Conservation (phyloP, 2,329 filamentous ascomycete species). For the Neofusicoccum laricinum region DNA sequence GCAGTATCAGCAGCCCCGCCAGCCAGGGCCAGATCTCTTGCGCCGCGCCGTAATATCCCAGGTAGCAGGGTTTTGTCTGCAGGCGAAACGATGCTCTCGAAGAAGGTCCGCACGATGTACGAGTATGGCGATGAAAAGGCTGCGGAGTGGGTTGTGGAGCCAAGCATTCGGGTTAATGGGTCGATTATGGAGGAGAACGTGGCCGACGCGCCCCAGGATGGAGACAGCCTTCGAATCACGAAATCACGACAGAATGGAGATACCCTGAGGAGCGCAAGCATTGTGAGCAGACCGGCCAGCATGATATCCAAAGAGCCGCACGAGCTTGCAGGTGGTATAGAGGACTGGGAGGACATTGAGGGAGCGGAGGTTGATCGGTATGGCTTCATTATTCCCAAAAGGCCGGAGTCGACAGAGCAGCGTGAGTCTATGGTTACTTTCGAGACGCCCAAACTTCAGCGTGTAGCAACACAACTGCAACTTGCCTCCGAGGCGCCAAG, state of each 20-base stretch:
- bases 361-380: conserved; percentile 62
- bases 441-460: conserved; percentile 48
- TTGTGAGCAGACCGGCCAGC: conserved; percentile 23
- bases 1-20: background rate
- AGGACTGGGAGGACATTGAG: conserved; percentile 62
- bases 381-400: conserved; percentile 57
- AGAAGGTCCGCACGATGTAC: conserved; percentile 63
- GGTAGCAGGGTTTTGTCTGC: conserved; percentile 55
- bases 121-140: conserved; percentile 58
- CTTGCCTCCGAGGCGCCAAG: conserved; percentile 56
- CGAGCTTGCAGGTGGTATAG: conserved; percentile 61
- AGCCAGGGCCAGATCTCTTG: background rate
- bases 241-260: conserved; percentile 9
- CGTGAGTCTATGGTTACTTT: conserved; percentile 27
- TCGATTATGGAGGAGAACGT: background rate
- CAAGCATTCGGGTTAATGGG: conserved; percentile 10
- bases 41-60: conserved; percentile 5
- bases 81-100: conserved; percentile 62
- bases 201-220: background rate
- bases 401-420: conserved; percentile 34
- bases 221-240: background rate
- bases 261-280: conserved; percentile 27
- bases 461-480: conserved; percentile 59
- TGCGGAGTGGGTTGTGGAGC: conserved; percentile 37
- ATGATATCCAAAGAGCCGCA: conserved; percentile 47